Conservation (phyloP, 306 rosid species). For the Cicer cuneatum region DNA sequence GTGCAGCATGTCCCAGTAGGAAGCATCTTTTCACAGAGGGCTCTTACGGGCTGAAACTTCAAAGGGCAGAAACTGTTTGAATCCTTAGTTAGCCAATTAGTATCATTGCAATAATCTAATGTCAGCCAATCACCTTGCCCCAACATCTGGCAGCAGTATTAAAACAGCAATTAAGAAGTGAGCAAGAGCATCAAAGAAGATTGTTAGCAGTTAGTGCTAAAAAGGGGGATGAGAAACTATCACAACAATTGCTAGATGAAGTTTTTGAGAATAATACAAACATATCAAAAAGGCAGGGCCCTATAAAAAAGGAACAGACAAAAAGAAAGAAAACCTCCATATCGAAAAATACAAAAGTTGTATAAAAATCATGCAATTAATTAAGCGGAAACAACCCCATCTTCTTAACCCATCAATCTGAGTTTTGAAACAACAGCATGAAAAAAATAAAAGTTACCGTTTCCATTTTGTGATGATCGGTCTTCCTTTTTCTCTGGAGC, state of each 20-base stretch:
- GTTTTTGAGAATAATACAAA: conserved; percentile 15
- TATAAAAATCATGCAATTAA: conserved; percentile 19
- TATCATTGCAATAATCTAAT: conserved; percentile 53
- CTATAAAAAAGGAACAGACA: neutral
- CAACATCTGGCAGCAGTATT: conserved; percentile 72
- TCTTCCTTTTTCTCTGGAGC: conserved; percentile 59
- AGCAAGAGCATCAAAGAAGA: conserved; percentile 15
- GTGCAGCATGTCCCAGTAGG: conserved; percentile 45
- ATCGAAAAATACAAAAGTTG: neutral
- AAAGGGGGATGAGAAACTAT: neutral
- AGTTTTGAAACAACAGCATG: conserved; percentile 32
- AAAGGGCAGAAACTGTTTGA: conserved; percentile 64
- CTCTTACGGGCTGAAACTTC: conserved; percentile 67
- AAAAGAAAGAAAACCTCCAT: conserved; percentile 21
- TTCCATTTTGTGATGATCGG: conserved; percentile 54
- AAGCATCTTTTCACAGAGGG: conserved; percentile 57
- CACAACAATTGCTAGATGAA: conserved; percentile 25
- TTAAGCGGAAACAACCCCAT: conserved; percentile 15
- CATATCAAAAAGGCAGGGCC: conserved; percentile 9
- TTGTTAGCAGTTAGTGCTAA: conserved; percentile 23
- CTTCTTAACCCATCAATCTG: conserved; percentile 35
- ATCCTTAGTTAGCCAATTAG: conserved; percentile 68
- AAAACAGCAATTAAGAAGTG: conserved; percentile 43
- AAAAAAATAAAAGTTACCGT: conserved; percentile 43
- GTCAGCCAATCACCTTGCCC: conserved; percentile 76